Evolutionary conservation across 768 basidiomycete species (phyloP), one percentile per base, ranked within the genome.

Genomic region (Lentinula sp.): DNA sequence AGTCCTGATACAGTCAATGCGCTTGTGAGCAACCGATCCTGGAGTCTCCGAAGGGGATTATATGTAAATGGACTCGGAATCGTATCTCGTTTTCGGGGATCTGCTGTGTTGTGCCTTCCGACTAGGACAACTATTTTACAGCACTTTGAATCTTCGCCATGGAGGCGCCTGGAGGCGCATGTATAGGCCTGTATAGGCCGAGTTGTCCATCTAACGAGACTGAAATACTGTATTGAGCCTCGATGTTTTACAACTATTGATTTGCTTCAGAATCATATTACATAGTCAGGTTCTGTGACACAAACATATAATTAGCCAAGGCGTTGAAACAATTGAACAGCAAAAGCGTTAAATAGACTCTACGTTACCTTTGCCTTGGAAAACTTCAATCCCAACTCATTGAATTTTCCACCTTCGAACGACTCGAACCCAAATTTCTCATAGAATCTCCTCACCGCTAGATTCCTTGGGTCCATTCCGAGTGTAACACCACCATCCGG

Each of bases 381-480:
- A 20, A 54, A 54, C 53, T 54, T 54, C 18, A 54, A 37, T 5
- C 53, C 53, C 35, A 54, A 37, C 36, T 54, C 53, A 23, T 54
- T 54, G n/a, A 54, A 35, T 41, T 54, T 54, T 10, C 53, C 53
- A 8, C 53, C 53, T 54, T 54, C 53, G 9, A 54, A 54, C 4
- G 53, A 37, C 53, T 54, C 53, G 53, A 54, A 54, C 15, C 53
- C 53, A 8, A 54, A 54, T 18, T 54, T 54, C 12, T 54, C 53
- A 54, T 54, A 54, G 16, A 54, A 54, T 13, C 6, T 36, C 18
- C 37, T 35, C 16, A 54, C 53, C n/a, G 23, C 53, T 37, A 54
- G 18, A 39, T 54, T 54, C 53, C 53, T 54, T 39, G 53, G 53
- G 10, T 54, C 53, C 53, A 54, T 39, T 18, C 53, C 53, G 20